phyloP scores from a whole-genome alignment of 1,284 basidiomycete genomes.

The Marasmius fiardii region DNA sequence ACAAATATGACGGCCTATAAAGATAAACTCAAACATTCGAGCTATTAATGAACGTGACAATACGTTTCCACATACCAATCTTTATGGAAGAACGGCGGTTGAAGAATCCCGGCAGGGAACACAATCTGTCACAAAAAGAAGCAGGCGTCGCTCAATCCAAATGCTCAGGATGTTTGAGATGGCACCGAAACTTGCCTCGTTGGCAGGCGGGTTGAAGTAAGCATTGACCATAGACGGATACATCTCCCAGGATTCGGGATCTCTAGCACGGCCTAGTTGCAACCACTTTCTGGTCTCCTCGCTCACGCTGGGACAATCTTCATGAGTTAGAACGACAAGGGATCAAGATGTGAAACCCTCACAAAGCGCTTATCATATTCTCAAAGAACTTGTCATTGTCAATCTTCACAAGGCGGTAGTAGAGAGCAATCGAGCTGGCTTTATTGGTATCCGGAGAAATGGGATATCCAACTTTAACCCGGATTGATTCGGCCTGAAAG shows the following conservation, averaged over 20 bases:
- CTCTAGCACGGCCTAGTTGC: constrained; percentile 68
- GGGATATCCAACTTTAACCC: constrained; percentile 89
- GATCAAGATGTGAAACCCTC: constrained; percentile 21
- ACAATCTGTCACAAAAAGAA: constrained; percentile 64
- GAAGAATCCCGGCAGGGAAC: constrained; percentile 95
- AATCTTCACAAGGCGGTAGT: constrained; percentile 74
- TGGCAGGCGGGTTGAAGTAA: constrained; percentile 78
- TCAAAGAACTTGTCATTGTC: constrained; percentile 77
- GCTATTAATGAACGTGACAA: neutral
- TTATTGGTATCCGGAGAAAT: constrained; percentile 78
- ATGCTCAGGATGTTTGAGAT: neutral
- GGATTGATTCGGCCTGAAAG: constrained; percentile 67
- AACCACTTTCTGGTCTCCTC: constrained; percentile 70
- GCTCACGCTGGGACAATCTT: constrained; percentile 40
- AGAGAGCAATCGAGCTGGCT: constrained; percentile 67
- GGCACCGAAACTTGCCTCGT: constrained; percentile 46
- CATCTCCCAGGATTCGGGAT: constrained; percentile 88
- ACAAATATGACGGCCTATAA: constrained; percentile 79
- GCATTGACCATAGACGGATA: constrained; percentile 78
- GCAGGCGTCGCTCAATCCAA: no score
- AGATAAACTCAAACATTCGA: constrained; percentile 3
- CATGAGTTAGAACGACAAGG: neutral
- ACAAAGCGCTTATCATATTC: constrained; percentile 74
- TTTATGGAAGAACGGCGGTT: constrained; percentile 87
- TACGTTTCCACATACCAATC: constrained; percentile 59